Evolutionary conservation across 179 eudicot species (phyloP).

Genomic region (Monotropa hypopitys): DNA sequence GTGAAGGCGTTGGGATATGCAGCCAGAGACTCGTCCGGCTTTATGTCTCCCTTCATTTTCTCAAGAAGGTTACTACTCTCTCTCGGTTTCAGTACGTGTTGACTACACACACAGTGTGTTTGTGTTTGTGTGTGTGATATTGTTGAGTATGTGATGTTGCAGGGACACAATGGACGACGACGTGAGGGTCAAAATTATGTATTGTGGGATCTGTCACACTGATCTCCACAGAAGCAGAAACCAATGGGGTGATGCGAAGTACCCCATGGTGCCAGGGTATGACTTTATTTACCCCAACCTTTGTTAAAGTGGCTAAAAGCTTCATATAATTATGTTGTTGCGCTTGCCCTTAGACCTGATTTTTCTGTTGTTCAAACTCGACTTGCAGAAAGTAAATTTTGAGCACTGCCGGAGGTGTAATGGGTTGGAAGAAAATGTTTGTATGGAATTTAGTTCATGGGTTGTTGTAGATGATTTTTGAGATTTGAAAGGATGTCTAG

Average conservation of each 20-base stretch:
- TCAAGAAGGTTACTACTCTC: background rate
- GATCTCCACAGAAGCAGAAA: slow-evolving; percentile 2
- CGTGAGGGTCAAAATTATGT: background rate
- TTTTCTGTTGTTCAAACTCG: too few species aligned
- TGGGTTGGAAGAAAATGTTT: too few species aligned
- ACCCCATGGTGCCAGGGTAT: background rate
- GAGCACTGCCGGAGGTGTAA: too few species aligned
- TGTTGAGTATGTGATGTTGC: background rate
- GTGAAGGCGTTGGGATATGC: slow-evolving; percentile 3
- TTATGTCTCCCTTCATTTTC: slow-evolving; percentile 1
- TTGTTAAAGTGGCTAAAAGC: too few species aligned
- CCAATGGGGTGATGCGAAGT: background rate
- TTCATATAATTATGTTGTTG: too few species aligned
- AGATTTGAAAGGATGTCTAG: too few species aligned
- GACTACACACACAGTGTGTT: background rate
- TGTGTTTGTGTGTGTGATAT: background rate
- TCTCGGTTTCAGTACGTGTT: background rate
- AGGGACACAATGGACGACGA: background rate
- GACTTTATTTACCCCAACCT: background rate
- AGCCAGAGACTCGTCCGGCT: background rate
- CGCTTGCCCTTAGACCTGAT: too few species aligned
- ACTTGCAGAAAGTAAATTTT: too few species aligned
- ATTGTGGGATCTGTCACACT: slow-evolving; percentile 3
- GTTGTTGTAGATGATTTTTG: too few species aligned
- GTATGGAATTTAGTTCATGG: too few species aligned